Percentiles rank a stretch among this genome's conserved stretches.
phyloP scores from a whole-genome alignment of 2,329 filamentous ascomycete species.

The Paraphoma chrysanthemicola region DNA sequence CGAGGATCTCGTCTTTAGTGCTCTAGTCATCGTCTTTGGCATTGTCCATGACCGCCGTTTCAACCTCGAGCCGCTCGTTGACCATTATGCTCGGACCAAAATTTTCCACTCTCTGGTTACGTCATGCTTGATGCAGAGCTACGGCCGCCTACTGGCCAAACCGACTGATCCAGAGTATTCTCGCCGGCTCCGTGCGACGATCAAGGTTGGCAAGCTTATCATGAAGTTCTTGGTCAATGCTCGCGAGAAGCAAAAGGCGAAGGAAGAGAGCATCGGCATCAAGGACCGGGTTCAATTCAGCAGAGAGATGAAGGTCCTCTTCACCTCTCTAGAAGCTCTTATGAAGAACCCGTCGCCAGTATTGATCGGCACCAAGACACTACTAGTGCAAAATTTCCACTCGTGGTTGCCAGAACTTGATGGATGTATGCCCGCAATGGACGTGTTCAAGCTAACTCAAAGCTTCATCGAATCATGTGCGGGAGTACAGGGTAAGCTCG shows the following conservation, averaged over 20 bases:
- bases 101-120: conserved; percentile 96
- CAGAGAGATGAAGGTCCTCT: conserved; percentile 82
- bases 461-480: conserved; percentile 93
- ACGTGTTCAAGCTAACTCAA: conserved; percentile 89
- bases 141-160: conserved; percentile 80
- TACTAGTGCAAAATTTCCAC: conserved; percentile 95
- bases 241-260: conserved; percentile 82
- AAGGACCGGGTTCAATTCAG: conserved; percentile 78
- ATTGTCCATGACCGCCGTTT: conserved; percentile 96
- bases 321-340: conserved; percentile 85
- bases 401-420: conserved; percentile 94
- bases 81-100: conserved; percentile 84
- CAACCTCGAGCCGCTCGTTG: conserved; percentile 87
- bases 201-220: conserved; percentile 93
- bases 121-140: conserved; percentile 84
- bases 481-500: conserved; percentile 85
- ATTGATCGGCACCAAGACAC: conserved; percentile 90
- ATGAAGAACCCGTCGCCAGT: conserved; percentile 88
- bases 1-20: conserved; percentile 90
- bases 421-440: conserved; percentile 76
- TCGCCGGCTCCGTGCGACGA: conserved; percentile 83
- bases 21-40: conserved; percentile 85
- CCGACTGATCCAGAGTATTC: conserved; percentile 84
- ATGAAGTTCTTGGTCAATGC: conserved; percentile 95
- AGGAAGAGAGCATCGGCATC: conserved; percentile 86